Evolutionary conservation across 2,329 filamentous ascomycete genomes (phyloP).

Genomic region (Helicocarpus griseus): DNA sequence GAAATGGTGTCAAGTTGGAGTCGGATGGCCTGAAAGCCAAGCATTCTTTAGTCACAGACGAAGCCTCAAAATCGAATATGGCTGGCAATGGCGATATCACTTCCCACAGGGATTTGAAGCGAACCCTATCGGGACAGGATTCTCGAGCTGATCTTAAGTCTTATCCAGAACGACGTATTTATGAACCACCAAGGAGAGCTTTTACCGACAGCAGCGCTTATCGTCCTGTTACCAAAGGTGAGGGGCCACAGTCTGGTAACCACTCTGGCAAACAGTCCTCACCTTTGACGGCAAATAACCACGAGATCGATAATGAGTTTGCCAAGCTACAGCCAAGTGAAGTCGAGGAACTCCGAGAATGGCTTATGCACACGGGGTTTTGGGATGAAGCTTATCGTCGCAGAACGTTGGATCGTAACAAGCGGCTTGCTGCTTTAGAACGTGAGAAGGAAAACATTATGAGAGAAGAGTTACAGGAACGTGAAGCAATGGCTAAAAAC

Average conservation of each 20-base stretch:
- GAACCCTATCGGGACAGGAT: neutral
- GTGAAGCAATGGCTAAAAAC: slow-evolving; percentile 7
- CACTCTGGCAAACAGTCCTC: neutral
- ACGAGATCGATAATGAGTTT: slow-evolving; percentile 10
- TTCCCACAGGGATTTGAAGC: neutral
- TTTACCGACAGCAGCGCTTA: neutral
- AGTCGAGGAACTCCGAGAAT: slow-evolving; percentile 24
- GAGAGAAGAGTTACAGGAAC: slow-evolving; percentile 12
- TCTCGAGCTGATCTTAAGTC: slow-evolving; percentile 5
- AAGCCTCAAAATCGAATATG: neutral
- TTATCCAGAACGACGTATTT: slow-evolving; percentile 13
- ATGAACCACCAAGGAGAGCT: slow-evolving; percentile 8
- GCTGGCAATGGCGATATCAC: neutral
- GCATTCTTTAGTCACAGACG: neutral
- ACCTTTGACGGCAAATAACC: neutral
- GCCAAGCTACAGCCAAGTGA: slow-evolving; percentile 6
- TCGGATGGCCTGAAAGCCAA: neutral
- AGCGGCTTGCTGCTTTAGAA: slow-evolving; percentile 23
- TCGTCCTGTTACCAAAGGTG: neutral
- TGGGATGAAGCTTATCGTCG: slow-evolving; percentile 24
- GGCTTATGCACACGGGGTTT: slow-evolving; percentile 27
- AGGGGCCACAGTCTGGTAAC: neutral
- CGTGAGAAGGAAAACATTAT: slow-evolving; percentile 17
- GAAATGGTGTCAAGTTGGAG: neutral
- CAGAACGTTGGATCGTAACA: slow-evolving; percentile 12